Evolutionary conservation across 2,329 filamentous ascomycete species (phyloP), one percentile per base, ranked within the genome.

Genomic region (Arachnomyces sp.): DNA sequence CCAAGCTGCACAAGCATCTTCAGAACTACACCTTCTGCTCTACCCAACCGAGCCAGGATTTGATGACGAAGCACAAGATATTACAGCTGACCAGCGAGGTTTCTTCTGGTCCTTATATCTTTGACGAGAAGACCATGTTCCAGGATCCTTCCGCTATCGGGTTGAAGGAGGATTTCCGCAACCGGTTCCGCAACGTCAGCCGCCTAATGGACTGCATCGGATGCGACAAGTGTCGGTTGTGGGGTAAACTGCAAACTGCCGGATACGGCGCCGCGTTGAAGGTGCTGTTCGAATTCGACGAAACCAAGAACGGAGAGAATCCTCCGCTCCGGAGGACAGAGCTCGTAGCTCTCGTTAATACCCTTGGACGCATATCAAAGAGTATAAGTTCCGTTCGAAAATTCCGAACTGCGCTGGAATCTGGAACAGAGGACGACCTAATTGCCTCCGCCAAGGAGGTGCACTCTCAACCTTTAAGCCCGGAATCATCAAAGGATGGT

Each of bases 151-250:
- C 63, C 21, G 70, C 75, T 28, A 76, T 84, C 2, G 86, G 78
- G 2, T 69, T 98, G 42, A 98, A 96, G 63, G 90, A 96, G 59
- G 92, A 98, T 58, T 98, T 98, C 73, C 84, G 87, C 53, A 92
- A 93, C 63, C 85, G 92, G 12, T 98, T 98, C 74, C 81, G 92
- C 59, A 98, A 98, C 59, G 86, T 98, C 45, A 94, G 86, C 61
- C 81, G 92, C 31, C 75, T 96, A 49, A 98, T 98, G 92, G 92
- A 98, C 63, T 98, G 92, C 52, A 90, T 96, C 14, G 92, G 92
- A 33, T 98, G 92, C 63, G 92, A 98, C 68, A 98, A 98, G 69
- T 98, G 92, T 66, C 81, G 92, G 7, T 79, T 98, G 2, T 98
- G 92, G 92, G 92, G 92, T 36, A 98, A 98, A 67, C 68, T 98